These are phyloP conservation scores for Trematosphaeria pertusa DNA, from an alignment of 2,329 filamentous ascomycete genomes.

Conservation along the genomic window DNA sequence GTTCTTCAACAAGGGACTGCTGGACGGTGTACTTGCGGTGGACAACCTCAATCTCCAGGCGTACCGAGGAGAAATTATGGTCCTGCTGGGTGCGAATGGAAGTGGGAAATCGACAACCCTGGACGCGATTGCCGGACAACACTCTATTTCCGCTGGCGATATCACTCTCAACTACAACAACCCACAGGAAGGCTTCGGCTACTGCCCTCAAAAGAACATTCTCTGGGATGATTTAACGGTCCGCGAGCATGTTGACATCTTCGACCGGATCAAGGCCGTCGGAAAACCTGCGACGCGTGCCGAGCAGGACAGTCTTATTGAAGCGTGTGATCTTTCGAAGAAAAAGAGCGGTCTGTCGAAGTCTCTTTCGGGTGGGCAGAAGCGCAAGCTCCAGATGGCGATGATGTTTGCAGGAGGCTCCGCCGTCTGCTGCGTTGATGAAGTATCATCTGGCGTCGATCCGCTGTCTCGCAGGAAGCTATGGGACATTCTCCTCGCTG, in stretches of 20 bases:
- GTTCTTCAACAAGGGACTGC: background rate
- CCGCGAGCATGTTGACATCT: slow-evolving; percentile 33
- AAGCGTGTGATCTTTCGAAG: slow-evolving; percentile 73
- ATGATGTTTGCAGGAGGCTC: slow-evolving; percentile 93
- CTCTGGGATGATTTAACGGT: slow-evolving; percentile 34
- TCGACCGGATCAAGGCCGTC: slow-evolving; percentile 30
- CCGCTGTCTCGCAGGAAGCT: slow-evolving; percentile 84
- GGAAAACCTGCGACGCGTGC: slow-evolving; percentile 52
- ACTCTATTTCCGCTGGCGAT: slow-evolving; percentile 25
- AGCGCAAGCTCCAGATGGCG: slow-evolving; percentile 85
- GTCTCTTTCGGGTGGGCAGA: slow-evolving; percentile 87
- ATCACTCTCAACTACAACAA: slow-evolving; percentile 21
- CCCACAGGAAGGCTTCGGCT: slow-evolving; percentile 28
- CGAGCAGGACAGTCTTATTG: slow-evolving; percentile 55
- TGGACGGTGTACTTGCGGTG: slow-evolving; percentile 25
- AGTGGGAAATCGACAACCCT: slow-evolving; percentile 34
- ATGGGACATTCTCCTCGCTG: slow-evolving; percentile 87
- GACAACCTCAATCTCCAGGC: slow-evolving; percentile 23
- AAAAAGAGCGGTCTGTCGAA: slow-evolving; percentile 74
- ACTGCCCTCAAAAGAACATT: slow-evolving; percentile 31
- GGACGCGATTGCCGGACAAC: slow-evolving; percentile 28
- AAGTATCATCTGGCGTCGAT: slow-evolving; percentile 87
- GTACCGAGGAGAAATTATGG: slow-evolving; percentile 29
- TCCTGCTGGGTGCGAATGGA: slow-evolving; percentile 33
- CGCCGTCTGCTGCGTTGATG: slow-evolving; percentile 84